A percentile compares a stretch with the other conserved stretches of the same genome.
Conservation (phyloP, 345 rosid species). For the Hirschfeldia incana region DNA sequence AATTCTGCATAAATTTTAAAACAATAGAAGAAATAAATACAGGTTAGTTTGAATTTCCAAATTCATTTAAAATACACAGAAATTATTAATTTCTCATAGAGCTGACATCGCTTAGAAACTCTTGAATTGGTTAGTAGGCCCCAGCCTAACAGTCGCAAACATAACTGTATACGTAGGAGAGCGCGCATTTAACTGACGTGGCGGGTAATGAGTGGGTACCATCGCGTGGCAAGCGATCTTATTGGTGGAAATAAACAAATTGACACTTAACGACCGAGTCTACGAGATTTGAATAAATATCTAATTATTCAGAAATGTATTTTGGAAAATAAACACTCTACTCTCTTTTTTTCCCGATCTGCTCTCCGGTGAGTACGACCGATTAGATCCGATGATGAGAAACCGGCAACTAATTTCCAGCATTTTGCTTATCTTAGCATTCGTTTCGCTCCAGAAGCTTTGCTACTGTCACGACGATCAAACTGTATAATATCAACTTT, state of each 20-base stretch:
- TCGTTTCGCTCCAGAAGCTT: constrained; percentile 50
- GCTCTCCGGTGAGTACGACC: constrained; percentile 19
- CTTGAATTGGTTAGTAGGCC: constrained; percentile 4
- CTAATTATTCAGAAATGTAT: constrained; percentile 13
- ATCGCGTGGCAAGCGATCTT: constrained; percentile 34
- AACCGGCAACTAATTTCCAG: constrained; percentile 46
- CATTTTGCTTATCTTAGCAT: constrained; percentile 48
- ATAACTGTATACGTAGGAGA: constrained; percentile 27
- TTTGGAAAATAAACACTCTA: constrained; percentile 3
- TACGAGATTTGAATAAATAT: constrained; percentile 33
- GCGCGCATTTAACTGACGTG: constrained; percentile 28
- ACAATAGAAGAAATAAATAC: not conserved
- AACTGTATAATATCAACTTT: constrained; percentile 41
- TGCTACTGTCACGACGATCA: constrained; percentile 51
- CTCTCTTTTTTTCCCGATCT: constrained; percentile 25
- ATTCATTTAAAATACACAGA: not conserved
- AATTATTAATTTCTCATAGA: not conserved
- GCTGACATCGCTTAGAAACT: not conserved
- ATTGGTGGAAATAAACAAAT: constrained; percentile 38
- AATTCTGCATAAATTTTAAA: not conserved
- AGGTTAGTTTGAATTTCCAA: not conserved
- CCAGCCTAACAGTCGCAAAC: constrained; percentile 23
- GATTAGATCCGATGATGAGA: constrained; percentile 38
- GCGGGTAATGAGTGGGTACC: constrained; percentile 11
- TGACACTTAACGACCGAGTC: constrained; percentile 31